These are phyloP conservation scores for Monilinia polystroma DNA, from an alignment of 2,329 filamentous ascomycete species.

Conservation along the genomic window DNA sequence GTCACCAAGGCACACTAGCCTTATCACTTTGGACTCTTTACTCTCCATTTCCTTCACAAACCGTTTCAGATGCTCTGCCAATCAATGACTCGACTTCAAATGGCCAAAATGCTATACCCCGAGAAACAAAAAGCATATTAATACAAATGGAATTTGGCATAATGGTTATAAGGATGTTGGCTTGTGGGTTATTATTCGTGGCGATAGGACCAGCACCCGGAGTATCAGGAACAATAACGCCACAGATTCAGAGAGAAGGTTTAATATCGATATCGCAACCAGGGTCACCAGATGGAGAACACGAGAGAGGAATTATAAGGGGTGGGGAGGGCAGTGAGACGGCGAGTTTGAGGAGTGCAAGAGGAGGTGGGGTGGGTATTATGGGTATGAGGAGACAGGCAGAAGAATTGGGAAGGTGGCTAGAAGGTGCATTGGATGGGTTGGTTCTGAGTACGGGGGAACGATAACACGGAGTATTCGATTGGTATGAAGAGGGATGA, in stretches of 20 bases:
- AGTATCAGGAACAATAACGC: not conserved
- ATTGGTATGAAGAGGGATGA: not conserved
- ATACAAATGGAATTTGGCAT: constrained; percentile 56
- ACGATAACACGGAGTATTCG: not conserved
- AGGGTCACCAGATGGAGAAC: not conserved
- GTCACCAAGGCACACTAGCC: constrained; percentile 63
- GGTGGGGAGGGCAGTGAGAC: constrained; percentile 17
- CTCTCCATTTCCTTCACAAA: constrained; percentile 42
- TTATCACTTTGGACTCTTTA: constrained; percentile 62
- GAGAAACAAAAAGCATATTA: constrained; percentile 35
- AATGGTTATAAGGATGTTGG: constrained; percentile 57
- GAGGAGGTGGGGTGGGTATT: constrained; percentile 14
- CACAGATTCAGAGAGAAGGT: constrained; percentile 10
- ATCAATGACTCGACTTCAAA: constrained; percentile 13
- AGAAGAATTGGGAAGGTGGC: constrained; percentile 19
- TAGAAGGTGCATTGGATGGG: constrained; percentile 17
- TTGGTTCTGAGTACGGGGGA: constrained; percentile 6
- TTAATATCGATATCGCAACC: constrained; percentile 14
- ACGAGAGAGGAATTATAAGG: constrained; percentile 2
- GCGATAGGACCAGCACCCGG: constrained; percentile 52
- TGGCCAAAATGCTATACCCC: constrained; percentile 22
- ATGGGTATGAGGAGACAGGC: constrained; percentile 20
- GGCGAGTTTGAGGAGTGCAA: constrained; percentile 18
- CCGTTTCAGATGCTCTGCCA: constrained; percentile 24
- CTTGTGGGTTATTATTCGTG: constrained; percentile 61